A percentile compares a stretch with the other conserved stretches of the same genome.
phyloP scores from a whole-genome alignment of 768 basidiomycete genomes.

The Trametes coccinea region DNA sequence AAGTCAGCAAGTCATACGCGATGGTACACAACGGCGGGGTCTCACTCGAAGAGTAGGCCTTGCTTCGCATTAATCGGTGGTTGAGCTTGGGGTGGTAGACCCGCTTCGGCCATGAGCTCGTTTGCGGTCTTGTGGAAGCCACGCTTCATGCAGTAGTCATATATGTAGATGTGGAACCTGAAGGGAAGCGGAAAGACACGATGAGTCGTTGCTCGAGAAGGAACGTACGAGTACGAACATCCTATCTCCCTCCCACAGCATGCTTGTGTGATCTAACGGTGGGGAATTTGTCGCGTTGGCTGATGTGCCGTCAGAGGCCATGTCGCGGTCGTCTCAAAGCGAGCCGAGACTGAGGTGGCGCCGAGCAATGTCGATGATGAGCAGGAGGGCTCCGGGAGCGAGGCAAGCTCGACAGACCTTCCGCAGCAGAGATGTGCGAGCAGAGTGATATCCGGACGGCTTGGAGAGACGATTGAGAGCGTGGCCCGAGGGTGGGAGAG shows the following conservation, averaged over 20 bases:
- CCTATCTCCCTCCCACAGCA: conserved; percentile 84
- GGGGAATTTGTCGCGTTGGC: conserved; percentile 2
- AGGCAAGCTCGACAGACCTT: conserved; percentile 15
- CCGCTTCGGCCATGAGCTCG: conserved; percentile 67
- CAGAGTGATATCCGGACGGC: conserved; percentile 4
- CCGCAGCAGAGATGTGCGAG: conserved; percentile 21
- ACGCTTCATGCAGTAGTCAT: conserved; percentile 82
- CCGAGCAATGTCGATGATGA: conserved; percentile 4
- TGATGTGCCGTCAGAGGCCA: conserved; percentile 22
- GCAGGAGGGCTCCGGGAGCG: conserved; percentile 2
- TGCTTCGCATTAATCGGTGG: conserved; percentile 85
- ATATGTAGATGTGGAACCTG: conserved; percentile 90
- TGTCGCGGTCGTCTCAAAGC: conserved; percentile 20
- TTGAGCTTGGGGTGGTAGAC: conserved; percentile 56
- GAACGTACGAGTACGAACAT: conserved; percentile 52
- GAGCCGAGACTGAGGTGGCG: conserved; percentile 18
- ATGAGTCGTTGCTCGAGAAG: background rate
- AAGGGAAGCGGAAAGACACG: background rate
- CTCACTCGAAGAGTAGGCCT: conserved; percentile 81
- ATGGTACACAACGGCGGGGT: conserved; percentile 16
- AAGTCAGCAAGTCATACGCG: conserved; percentile 12
- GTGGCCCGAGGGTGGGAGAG: background rate
- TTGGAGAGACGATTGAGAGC: background rate
- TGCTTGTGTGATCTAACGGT: conserved; percentile 1
- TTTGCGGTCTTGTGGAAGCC: conserved; percentile 73